Conservation (phyloP, 2,329 filamentous ascomycete genomes). For the Endothia cerciana region DNA sequence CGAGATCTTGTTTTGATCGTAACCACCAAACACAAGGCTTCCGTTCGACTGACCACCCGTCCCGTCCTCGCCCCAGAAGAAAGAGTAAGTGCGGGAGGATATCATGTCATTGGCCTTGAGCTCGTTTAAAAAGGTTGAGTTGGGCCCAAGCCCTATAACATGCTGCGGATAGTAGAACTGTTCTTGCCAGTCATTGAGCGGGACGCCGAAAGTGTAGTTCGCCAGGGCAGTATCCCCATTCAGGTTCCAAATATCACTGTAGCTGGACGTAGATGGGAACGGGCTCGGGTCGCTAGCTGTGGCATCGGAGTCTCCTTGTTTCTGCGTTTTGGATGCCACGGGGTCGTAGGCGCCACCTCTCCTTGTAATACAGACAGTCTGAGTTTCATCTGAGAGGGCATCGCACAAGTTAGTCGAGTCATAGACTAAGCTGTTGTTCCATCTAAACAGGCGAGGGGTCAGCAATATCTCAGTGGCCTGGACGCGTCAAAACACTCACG, state of each 20-base stretch:
- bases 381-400: background rate
- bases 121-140: constrained; percentile 38
- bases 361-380: constrained; percentile 8
- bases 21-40: constrained; percentile 22
- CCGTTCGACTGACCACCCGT: constrained; percentile 9
- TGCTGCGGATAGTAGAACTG: constrained; percentile 34
- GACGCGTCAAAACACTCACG: background rate
- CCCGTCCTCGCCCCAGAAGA: constrained; percentile 39
- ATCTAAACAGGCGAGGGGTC: background rate
- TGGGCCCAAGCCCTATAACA: constrained; percentile 36
- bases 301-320: background rate
- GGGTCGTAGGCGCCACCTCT: constrained; percentile 17
- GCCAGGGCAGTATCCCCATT: constrained; percentile 29
- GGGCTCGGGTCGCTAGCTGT: constrained; percentile 9
- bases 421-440: constrained; percentile 8
- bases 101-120: constrained; percentile 36
- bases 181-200: constrained; percentile 32
- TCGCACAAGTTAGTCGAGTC: constrained; percentile 10
- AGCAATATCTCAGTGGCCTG: background rate
- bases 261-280: constrained; percentile 3
- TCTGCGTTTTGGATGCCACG: constrained; percentile 4
- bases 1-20: constrained; percentile 18
- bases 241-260: constrained; percentile 15
- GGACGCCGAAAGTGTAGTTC: constrained; percentile 31
- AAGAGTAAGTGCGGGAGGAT: constrained; percentile 36